Base-by-base conservation (phyloP, 208 protist genomes). In the Acanthamoeba castellanii region DNA sequence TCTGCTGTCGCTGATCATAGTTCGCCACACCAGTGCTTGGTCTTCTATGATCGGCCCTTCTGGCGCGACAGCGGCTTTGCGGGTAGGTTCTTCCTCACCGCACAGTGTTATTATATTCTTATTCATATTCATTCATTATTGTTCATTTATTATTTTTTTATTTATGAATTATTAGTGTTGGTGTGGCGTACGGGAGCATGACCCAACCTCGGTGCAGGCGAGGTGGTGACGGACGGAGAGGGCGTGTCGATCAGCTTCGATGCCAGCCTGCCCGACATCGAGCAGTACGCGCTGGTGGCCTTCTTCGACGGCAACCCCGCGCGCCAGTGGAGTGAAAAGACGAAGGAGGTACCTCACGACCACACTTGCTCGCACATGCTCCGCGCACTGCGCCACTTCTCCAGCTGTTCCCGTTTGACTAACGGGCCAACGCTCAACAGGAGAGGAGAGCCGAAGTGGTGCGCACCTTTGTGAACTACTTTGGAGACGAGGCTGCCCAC, bases 31-130 rank as follows among this genome's bases (percentile, higher is more conserved):
- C 72, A 81, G 72, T 81, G 72, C 72, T 30, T 81, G 30, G 47
- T 96, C 32, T 94, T 96, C 61, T 96, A 96, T 42, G 47, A 96
- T 2, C 27, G 34, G 32, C 57, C 70, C 50, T 94, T 88, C 27
- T 96, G 95, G 95, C 74, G 90, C 50, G 61, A 94, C 7, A 34
- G 66, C 0, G 89, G 90, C 20, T 96, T 92, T 11, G 66, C 32
- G 11, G 66, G 66, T 74, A 30, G 25, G 66, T 74, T 4, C 22
- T n/a, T 3, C 32, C 66, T 74, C n/a, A 16, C 30, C 66, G 27
- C n/a, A n/a, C 37, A 42, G 2, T 3, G 37, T 42, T 42, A 42
- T 42, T 42, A 42, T 42, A n/a, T n/a, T 42, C 37, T n/a, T n/a
- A n/a, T n/a, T n/a, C n/a, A n/a, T n/a, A 42, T 42, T 42, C 3